Evolutionary conservation across 2,329 filamentous ascomycete genomes (phyloP).

Genomic region (Botrytis sinoallii): DNA sequence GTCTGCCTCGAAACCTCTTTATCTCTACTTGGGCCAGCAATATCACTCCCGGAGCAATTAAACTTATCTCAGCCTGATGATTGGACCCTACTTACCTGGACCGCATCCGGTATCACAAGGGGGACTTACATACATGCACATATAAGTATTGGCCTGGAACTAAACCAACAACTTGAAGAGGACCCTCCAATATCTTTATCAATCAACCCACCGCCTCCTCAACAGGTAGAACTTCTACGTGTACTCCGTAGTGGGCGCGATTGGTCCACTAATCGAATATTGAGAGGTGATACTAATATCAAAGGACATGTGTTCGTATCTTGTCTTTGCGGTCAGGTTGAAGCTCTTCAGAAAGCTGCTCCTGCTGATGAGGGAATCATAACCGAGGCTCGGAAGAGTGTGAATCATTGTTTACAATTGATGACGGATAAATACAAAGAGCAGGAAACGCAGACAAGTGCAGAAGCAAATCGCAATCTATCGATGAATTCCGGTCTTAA

Average conservation of each 20-base stretch:
- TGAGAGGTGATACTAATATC: slow-evolving; percentile 46
- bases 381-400: slow-evolving; percentile 25
- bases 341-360: slow-evolving; percentile 32
- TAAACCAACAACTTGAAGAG: slow-evolving; percentile 28
- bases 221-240: slow-evolving; percentile 10
- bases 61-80: slow-evolving; percentile 4
- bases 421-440: slow-evolving; percentile 17
- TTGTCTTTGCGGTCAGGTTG: slow-evolving; percentile 43
- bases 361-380: slow-evolving; percentile 22
- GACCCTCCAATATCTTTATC: slow-evolving; percentile 10
- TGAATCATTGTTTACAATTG: slow-evolving; percentile 24
- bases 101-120: neutral
- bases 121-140: slow-evolving; percentile 4
- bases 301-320: slow-evolving; percentile 43
- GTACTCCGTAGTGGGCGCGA: neutral
- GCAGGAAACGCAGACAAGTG: slow-evolving; percentile 8
- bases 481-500: neutral
- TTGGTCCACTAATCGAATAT: slow-evolving; percentile 28
- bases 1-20: slow-evolving; percentile 45
- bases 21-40: slow-evolving; percentile 20
- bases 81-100: slow-evolving; percentile 7
- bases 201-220: neutral
- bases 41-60: slow-evolving; percentile 5
- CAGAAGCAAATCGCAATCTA: neutral
- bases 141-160: slow-evolving; percentile 5